Percentiles rank a stretch among this genome's conserved stretches.
These are phyloP conservation scores for Saksenaea oblongispora DNA, from an alignment of 371 early-diverging fungal species.

Conservation along the genomic window DNA sequence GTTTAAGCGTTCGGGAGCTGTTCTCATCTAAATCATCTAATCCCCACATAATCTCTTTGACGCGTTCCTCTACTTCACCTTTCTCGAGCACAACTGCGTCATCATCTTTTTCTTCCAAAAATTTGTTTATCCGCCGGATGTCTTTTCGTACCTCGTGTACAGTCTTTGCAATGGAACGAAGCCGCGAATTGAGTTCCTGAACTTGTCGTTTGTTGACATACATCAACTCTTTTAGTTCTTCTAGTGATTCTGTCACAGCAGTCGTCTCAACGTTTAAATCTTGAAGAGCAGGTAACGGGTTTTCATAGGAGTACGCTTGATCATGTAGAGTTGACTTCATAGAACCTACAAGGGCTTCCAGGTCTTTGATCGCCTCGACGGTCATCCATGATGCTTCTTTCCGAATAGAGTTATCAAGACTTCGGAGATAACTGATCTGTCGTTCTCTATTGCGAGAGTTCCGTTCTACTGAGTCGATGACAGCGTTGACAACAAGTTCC, in stretches of 20 bases:
- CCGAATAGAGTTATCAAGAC: conserved; percentile 14
- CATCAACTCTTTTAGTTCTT: conserved; percentile 21
- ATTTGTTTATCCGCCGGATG: conserved; percentile 5
- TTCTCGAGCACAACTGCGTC: conserved; percentile 15
- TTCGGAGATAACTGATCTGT: conserved; percentile 12
- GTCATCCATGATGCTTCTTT: conserved; percentile 14
- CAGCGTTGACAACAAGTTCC: conserved; percentile 18
- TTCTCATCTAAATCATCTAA: conserved; percentile 49
- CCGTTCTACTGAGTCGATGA: conserved; percentile 13
- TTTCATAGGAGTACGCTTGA: not conserved
- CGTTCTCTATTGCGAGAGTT: conserved; percentile 18
- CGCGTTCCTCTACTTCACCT: conserved; percentile 33
- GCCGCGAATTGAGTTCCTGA: conserved; percentile 13
- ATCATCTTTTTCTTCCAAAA: conserved; percentile 9
- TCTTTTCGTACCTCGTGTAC: conserved; percentile 22
- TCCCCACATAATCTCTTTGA: conserved; percentile 57
- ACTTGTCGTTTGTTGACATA: conserved; percentile 23
- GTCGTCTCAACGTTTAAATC: conserved; percentile 8
- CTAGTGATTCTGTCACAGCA: conserved; percentile 13
- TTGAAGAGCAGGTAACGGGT: conserved; percentile 14
- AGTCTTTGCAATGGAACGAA: conserved; percentile 17
- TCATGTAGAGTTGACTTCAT: conserved; percentile 8
- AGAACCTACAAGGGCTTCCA: not conserved
- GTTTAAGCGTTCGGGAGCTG: conserved; percentile 30
- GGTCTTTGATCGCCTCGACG: conserved; percentile 10